Evolutionary conservation across 2,329 filamentous ascomycete species (phyloP).

Genomic region (Trichophyton mentagrophytes): DNA sequence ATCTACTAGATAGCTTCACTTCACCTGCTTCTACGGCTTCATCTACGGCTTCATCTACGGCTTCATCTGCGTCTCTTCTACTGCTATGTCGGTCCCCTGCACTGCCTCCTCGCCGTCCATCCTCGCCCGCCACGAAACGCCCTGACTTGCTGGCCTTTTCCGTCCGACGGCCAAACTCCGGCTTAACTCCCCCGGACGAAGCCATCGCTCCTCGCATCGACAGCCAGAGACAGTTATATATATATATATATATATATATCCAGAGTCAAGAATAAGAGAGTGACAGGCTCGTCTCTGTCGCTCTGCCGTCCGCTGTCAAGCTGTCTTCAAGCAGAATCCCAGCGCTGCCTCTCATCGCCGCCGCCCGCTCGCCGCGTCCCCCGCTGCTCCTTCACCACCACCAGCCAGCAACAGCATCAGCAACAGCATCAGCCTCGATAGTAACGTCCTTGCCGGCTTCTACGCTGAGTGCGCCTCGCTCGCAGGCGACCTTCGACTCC

Average conservation of each 20-base stretch:
- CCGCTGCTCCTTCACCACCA: conserved; percentile 13
- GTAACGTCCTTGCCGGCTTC: background rate
- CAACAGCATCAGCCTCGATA: conserved; percentile 6
- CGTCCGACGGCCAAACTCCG: conserved; percentile 6
- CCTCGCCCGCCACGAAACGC: background rate
- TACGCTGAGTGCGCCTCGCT: background rate
- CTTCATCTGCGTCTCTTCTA: background rate
- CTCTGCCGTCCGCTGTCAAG: conserved; percentile 16
- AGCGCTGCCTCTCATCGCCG: conserved; percentile 12
- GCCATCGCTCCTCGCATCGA: background rate
- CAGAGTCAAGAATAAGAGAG: background rate
- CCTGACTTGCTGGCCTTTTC: background rate
- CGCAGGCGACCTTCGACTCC: conserved; percentile 7
- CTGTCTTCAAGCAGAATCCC: conserved; percentile 20
- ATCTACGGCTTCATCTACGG: background rate
- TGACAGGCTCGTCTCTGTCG: conserved; percentile 13
- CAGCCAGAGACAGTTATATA: too few species aligned
- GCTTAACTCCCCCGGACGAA: conserved; percentile 9
- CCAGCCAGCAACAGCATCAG: conserved; percentile 7
- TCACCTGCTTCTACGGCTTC: too few species aligned
- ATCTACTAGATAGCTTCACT: too few species aligned
- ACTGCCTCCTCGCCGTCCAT: too few species aligned
- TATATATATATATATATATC: too few species aligned
- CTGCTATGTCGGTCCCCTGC: background rate
- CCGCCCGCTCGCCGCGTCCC: conserved; percentile 19